Base-by-base conservation (phyloP, 345 rosid genomes). In the Gossypium longicalyx region DNA sequence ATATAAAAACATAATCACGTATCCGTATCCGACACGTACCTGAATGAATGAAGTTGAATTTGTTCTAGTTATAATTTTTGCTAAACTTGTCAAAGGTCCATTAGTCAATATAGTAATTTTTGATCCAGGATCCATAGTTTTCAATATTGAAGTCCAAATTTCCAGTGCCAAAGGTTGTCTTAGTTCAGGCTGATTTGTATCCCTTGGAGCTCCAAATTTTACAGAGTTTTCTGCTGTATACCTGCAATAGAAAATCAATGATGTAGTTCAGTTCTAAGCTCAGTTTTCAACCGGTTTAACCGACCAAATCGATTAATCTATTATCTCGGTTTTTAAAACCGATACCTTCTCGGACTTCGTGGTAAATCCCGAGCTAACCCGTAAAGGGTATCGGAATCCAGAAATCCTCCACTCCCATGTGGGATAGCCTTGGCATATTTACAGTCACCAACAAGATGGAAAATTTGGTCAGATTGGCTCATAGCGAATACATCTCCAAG, bases 321-420 rank as follows among this genome's bases (percentile, higher is more conserved):
- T 52, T 3, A 49, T 12, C 53, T 52, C 10, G 2, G 3, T 4
- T 34, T 34, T 34, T 4, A 34, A 34, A 59, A 19, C 25, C 1
- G 3, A 5, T 71, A 91, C 97, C 98, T 92, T 54, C 97, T 86
- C 10, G 98, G 97, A 72, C 98, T 87, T 80, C 90, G 82, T 0
- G 98, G 97, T 62, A 94, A 74, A 60, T 86, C 80, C 47, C 97
- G 92, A 20, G 97, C 97, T 41, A 94, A 80, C 9, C 98, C 98
- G 5, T 86, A 94, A 65, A 94, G 91, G 47, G 97, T 92, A 78
- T 94, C 97, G 0, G 98, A 89, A 78, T 92, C 97, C 59, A 94
- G 77, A 76, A 91, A 82, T 29, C 98, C 97, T 1, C 98, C 98
- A 76, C 88, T 79, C 7, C 98, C 98, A 7, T 81, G 91, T 6